Base-by-base conservation (phyloP, 768 basidiomycete genomes). In the Boletus coccyginus region DNA sequence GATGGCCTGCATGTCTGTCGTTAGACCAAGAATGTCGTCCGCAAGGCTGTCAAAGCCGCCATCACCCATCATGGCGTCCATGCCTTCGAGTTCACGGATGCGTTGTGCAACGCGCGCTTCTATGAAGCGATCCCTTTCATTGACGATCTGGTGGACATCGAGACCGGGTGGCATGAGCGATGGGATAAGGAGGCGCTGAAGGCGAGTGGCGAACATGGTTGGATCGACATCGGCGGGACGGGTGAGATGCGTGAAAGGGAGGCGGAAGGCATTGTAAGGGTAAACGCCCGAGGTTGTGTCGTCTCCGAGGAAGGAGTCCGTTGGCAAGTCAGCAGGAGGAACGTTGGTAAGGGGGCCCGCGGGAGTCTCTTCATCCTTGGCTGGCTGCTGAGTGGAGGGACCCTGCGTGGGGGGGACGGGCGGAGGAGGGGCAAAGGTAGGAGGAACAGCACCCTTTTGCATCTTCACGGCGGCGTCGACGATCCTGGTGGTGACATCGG, bases 101-200 rank as follows among this genome's bases (percentile, higher is more conserved):
- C 97, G 85, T 72, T 97, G 92, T 40, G 86, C 81, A 49, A 98
- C 84, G 21, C 96, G 85, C 5, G 90, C 88, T 65, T 97, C 92
- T 53, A 98, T 85, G 71, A 85, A 95, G 11, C 92, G 83, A 61
- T 96, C 92, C 7, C 96, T 85, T 73, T 99, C 97, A 60, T 92
- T 88, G 65, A 94, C 80, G 57, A 98, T 81, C 61, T 92, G 84
- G 63, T 95, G 88, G 5, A 95, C 91, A 70, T 99, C 97, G 32
- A 99, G 83, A 16, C 96, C 96, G 11, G 81, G 75, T 0, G 97
- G 96, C 84, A 92, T 91, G 58, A 98, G 75, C 8, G 90, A 90
- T 0, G 97, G 97, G 19, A 98, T 80, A 42, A 98, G 75, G 24
- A 93, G 81, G 4, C 90, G 81, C 66, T 92, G 90, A 31, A 92